Conservation (phyloP, 495 filamentous ascomycete species). For the Penicilliopsis zonata region DNA sequence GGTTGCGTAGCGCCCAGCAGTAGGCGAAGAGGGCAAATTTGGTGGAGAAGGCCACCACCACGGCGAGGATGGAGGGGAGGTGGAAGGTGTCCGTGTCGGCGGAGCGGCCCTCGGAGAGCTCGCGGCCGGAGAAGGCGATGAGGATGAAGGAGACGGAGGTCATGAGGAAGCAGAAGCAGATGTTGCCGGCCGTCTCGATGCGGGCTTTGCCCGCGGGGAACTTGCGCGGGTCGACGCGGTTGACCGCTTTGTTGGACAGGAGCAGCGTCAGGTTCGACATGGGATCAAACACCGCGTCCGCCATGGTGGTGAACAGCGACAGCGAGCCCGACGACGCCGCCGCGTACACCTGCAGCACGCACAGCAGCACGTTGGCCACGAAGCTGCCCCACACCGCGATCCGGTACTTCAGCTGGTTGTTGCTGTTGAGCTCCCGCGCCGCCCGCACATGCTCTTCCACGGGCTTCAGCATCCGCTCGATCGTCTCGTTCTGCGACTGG, state of each 20-base stretch:
- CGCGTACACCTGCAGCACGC: slow-evolving; percentile 76
- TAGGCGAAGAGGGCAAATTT: slow-evolving; percentile 81
- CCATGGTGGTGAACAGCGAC: slow-evolving; percentile 96
- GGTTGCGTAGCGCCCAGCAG: slow-evolving; percentile 82
- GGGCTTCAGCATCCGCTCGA: slow-evolving; percentile 80
- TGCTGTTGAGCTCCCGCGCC: slow-evolving; percentile 64
- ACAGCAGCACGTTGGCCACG: slow-evolving; percentile 67
- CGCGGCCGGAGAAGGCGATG: slow-evolving; percentile 70
- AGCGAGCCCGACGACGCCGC: slow-evolving; percentile 77
- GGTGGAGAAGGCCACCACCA: slow-evolving; percentile 71
- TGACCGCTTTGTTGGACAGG: slow-evolving; percentile 77
- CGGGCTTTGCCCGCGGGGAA: slow-evolving; percentile 93
- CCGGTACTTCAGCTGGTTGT: slow-evolving; percentile 72
- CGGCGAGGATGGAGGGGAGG: slow-evolving; percentile 75
- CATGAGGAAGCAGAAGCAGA: slow-evolving; percentile 97
- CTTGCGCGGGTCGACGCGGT: slow-evolving; percentile 72
- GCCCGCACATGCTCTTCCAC: slow-evolving; percentile 81
- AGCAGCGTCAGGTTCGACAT: slow-evolving; percentile 83
- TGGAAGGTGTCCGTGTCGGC: slow-evolving; percentile 51
- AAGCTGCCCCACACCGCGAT: slow-evolving; percentile 91
- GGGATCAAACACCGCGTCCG: slow-evolving; percentile 92
- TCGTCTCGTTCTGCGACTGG: slow-evolving; percentile 82
- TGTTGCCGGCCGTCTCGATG: slow-evolving; percentile 93
- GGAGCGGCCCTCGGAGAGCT: slow-evolving; percentile 40
- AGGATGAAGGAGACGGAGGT: slow-evolving; percentile 79